Conservation (phyloP, 2,329 filamentous ascomycete species). For the Aureobasidium namibiae region DNA sequence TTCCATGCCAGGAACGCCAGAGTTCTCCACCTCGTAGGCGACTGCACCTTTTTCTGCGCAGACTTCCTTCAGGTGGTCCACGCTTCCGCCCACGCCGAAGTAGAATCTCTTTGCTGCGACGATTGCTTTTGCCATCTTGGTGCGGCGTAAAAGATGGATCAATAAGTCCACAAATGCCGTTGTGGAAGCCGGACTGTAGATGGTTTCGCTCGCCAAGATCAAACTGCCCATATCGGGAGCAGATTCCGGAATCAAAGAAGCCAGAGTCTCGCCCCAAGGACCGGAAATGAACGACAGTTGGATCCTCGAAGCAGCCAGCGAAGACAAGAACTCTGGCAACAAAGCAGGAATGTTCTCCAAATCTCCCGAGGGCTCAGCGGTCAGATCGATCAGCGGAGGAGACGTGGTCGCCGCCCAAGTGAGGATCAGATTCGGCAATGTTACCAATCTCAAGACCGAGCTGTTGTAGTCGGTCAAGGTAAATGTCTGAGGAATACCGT, state of each 20-base stretch:
- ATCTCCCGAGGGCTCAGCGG: conserved; percentile 33
- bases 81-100: conserved; percentile 75
- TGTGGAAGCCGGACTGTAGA: conserved; percentile 69
- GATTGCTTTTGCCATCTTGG: conserved; percentile 52
- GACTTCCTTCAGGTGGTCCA: conserved; percentile 59
- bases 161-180: conserved; percentile 61
- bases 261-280: conserved; percentile 58
- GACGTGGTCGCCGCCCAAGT: conserved; percentile 43
- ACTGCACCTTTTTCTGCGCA: conserved; percentile 35
- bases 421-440: conserved; percentile 68
- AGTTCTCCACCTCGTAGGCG: conserved; percentile 41
- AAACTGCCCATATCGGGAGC: conserved; percentile 37
- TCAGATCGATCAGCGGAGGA: conserved; percentile 15
- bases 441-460: conserved; percentile 68
- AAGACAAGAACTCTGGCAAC: conserved; percentile 48
- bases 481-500: conserved; percentile 47
- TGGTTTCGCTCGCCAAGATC: conserved; percentile 70
- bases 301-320: conserved; percentile 45
- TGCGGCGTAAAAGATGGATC: conserved; percentile 46
- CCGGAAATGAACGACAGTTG: conserved; percentile 62
- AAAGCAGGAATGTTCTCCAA: conserved; percentile 55
- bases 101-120: conserved; percentile 73
- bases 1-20: conserved; percentile 34
- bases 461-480: conserved; percentile 74
- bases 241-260: conserved; percentile 44